Evolutionary conservation across 306 rosid genomes (phyloP).

Genomic region (Begonia masoniana): DNA sequence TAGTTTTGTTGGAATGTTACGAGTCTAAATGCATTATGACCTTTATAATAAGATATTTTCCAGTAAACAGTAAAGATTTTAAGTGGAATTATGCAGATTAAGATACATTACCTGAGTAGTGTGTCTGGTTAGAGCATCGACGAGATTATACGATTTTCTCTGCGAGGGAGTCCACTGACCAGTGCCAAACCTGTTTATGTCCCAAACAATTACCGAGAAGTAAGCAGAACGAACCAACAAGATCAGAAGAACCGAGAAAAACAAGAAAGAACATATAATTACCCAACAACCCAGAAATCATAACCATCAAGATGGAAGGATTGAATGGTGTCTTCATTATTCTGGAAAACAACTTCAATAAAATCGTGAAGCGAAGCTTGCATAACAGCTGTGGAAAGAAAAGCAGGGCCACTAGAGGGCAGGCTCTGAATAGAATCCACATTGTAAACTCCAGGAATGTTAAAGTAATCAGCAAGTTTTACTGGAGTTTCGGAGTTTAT

Average conservation of each 20-base stretch:
- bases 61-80: too few species aligned
- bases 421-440: conserved; percentile 35
- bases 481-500: conserved; percentile 79
- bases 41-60: too few species aligned
- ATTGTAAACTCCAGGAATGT: conserved; percentile 68
- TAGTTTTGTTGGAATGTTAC: too few species aligned
- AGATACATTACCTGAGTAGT: conserved; percentile 66
- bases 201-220: conserved; percentile 9
- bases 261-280: conserved; percentile 14
- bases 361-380: conserved; percentile 60
- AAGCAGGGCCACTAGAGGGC: conserved; percentile 47
- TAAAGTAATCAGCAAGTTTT: conserved; percentile 93
- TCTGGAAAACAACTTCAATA: conserved; percentile 77
- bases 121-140: conserved; percentile 83
- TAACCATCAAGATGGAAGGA: conserved; percentile 96
- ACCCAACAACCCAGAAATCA: conserved; percentile 97
- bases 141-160: conserved; percentile 57
- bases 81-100: too few species aligned
- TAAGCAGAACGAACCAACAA: not conserved
- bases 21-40: too few species aligned
- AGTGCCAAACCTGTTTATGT: conserved; percentile 45
- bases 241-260: not conserved
- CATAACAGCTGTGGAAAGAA: conserved; percentile 48
- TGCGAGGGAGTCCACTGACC: conserved; percentile 62
- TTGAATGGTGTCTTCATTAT: conserved; percentile 61